These are phyloP conservation scores for Vitis rotundifolia DNA, from an alignment of 164 flowering plant species.

Conservation along the genomic window DNA sequence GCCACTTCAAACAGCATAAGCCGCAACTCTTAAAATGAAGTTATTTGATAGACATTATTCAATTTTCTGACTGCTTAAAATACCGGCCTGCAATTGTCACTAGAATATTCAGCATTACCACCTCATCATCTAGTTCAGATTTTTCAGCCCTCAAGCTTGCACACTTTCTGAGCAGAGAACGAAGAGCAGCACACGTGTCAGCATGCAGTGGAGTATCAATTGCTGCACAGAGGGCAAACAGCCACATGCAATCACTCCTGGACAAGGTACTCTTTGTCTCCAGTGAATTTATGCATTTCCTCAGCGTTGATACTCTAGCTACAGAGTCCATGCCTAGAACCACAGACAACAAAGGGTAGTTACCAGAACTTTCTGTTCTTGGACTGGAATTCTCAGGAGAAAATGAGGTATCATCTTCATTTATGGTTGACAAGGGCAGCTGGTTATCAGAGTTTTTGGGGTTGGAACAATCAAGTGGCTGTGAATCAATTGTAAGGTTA, in stretches of 20 bases:
- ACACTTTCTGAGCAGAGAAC: slow-evolving; percentile 77
- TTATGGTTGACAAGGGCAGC: background rate
- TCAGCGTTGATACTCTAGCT: slow-evolving; percentile 58
- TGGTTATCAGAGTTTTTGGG: background rate
- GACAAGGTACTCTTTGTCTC: slow-evolving; percentile 34
- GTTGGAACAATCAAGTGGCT: background rate
- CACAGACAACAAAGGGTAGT: slow-evolving; percentile 46
- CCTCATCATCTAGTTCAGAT: slow-evolving; percentile 67
- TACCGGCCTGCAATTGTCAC: slow-evolving; percentile 66
- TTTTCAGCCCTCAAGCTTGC: slow-evolving; percentile 67
- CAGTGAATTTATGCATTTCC: slow-evolving; percentile 44
- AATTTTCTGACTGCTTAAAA: slow-evolving; percentile 64
- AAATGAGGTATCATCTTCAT: background rate
- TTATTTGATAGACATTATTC: slow-evolving; percentile 4
- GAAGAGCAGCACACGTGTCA: slow-evolving; percentile 64
- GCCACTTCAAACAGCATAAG: no score
- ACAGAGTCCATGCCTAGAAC: slow-evolving; percentile 64
- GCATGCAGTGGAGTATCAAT: slow-evolving; percentile 81
- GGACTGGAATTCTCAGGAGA: background rate
- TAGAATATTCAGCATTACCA: slow-evolving; percentile 73
- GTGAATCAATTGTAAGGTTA: background rate
- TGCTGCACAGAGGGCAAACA: slow-evolving; percentile 73
- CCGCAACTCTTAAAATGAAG: no score
- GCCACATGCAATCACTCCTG: slow-evolving; percentile 58
- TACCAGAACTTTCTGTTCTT: slow-evolving; percentile 6